Base-by-base conservation (phyloP, 306 rosid species). In the Oxytropis ochrocephala region DNA sequence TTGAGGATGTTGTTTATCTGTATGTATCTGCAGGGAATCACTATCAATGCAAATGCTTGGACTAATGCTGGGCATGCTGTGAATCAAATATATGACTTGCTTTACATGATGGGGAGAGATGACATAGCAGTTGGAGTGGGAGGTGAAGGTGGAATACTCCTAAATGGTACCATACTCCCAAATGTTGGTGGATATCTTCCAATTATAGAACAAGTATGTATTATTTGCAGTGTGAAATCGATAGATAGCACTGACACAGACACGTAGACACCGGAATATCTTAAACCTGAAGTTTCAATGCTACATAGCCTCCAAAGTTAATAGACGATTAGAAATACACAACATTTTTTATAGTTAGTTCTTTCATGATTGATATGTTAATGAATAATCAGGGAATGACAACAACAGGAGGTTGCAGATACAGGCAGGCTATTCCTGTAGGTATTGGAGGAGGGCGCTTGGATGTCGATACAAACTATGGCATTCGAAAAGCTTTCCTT, bases 131-230 rank as follows among this genome's bases (percentile, higher is more conserved):
- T 94, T 65, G 98, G 98, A 73, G 81, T 94, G 33, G 98, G 98
- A 33, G 98, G 98, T 2, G 98, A 90, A 36, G 97, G 98, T 66
- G 97, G 90, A 41, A 87, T 94, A 12, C 85, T 78, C 2, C 79
- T 85, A 54, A 80, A 94, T 67, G 95, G 96, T 52, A 84, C 94
- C 19, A 84, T 90, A 18, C 87, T 80, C 11, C 88, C 91, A 14
- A 70, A 94, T 81, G 97, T 94, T 61, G 98, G 98, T 41, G 98
- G 98, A 36, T 94, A 86, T 78, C 92, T 88, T 84, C 88, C 98
- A 42, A 75, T 94, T 39, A 88, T 88, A 35, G 98, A 94, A 69
- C 98, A 94, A 89, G 98, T 83, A 78, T 64, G 27, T 53, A 70
- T 21, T 46, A 43, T 33, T 4, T 55, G 7, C 11, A 13, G 3